A percentile compares a stretch with the other conserved stretches of the same genome.
phyloP scores from a whole-genome alignment of 441 rosid genomes.

The Arabidopsis hybrid region DNA sequence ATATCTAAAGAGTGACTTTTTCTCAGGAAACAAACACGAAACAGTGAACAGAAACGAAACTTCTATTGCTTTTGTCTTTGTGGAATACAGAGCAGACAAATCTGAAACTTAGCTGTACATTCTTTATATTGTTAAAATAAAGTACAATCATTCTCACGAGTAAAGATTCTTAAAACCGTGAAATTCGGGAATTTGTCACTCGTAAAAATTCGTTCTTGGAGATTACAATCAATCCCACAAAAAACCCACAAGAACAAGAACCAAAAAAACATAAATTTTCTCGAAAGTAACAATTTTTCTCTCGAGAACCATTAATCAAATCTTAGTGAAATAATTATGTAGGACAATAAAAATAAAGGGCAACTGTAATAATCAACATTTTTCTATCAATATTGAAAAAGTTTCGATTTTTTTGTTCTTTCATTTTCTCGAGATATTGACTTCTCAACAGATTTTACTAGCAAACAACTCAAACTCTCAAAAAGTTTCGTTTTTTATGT shows the following conservation, averaged over 20 bases:
- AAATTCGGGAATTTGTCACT: conserved; percentile 23
- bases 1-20: conserved; percentile 20
- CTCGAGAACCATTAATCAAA: conserved; percentile 13
- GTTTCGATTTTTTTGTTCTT: conserved; percentile 7
- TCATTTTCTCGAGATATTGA: conserved; percentile 41
- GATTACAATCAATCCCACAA: not conserved
- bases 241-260: conserved; percentile 15
- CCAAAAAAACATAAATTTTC: not conserved
- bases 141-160: conserved; percentile 22
- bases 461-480: not conserved
- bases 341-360: not conserved
- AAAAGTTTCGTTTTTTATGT: not conserved
- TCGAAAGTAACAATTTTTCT: not conserved
- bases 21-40: conserved; percentile 29
- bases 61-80: conserved; percentile 25
- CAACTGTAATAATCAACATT: not conserved
- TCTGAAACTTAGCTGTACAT: conserved; percentile 32
- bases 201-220: conserved; percentile 24
- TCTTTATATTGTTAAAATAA: not conserved
- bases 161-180: conserved; percentile 22
- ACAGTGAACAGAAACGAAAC: not conserved
- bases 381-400: not conserved
- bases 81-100: conserved; percentile 41
- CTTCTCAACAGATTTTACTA: conserved; percentile 9
- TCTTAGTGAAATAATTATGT: not conserved